Base-by-base conservation (phyloP, 257 asterid genomes). In the Przewalskia tangutica region DNA sequence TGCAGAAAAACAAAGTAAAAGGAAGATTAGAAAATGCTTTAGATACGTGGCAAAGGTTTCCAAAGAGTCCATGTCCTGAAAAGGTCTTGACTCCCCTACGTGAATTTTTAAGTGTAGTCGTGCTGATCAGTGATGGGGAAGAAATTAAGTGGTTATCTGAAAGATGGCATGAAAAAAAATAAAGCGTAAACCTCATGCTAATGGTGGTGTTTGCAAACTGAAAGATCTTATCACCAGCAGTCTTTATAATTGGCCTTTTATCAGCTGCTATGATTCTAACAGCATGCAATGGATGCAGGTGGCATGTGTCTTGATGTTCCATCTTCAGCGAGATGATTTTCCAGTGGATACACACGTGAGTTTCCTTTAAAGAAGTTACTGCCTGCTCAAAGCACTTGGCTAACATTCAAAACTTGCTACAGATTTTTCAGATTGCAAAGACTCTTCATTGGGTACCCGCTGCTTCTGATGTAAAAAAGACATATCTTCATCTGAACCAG, bases 291-390 rank as follows among this genome's bases (percentile, higher is more conserved):
- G 82, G 17, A 82, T 89, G 84, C 91, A 94, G 98, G 97, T 94
- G 83, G 87, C 98, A 5, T 94, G 98, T 11, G 97, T 94, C 44
- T 82, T 94, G 95, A 87, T 94, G 98, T 93, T 94, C 85, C 90
- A 94, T 62, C 91, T 94, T 79, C 97, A 94, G 77, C 89, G 85
- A 70, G 97, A 94, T 75, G 97, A 94, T 86, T 93, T 94, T 83
- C 97, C 97, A 0, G 98, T 93, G 66, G 98, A 93, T 88, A 93
- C 97, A 54, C 98, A 94, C 62, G 98, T 94, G 89, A 90, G 97
- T 83, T 20, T 73, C 64, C 44, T 13, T 73, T 66, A 62, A 5
- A 42, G 1, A 9, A 32, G 55, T 18, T 64, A 59, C 64, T 66
- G 9, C 70, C 48, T 38, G 59, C 65, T 63, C 27, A 63, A 55